Base-by-base conservation (phyloP, 805 yeast genomes). In the Saccharomycopsis fermentans region DNA sequence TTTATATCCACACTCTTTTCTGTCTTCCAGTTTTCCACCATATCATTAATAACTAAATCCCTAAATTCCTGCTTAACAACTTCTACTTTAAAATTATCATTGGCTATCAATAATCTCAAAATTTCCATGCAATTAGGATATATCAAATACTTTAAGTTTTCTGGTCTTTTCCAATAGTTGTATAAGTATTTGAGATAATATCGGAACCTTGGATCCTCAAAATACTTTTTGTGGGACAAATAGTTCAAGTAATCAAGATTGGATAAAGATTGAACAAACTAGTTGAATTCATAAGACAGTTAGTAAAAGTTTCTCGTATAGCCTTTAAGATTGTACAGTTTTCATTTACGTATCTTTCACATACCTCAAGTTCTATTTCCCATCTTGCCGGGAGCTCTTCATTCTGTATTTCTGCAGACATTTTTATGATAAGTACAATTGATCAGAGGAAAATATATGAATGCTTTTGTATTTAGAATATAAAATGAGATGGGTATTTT, bases 101-200 rank as follows among this genome's bases (percentile, higher is more conserved):
- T 51, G 4, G 50, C 26, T 26, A 59, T 35, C 6, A 76, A 73
- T 57, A 87, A 70, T 16, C 87, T 79, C 58, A 87, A 72, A 55
- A 87, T 78, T 65, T 86, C 89, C 39, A 87, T 72, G 68, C 94
- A 86, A 67, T 87, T 84, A 6, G 95, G 95, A 67, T 84, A 76
- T 64, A 86, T 87, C 56, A 87, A 69, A 66, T 76, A 83, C 65
- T 78, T 78, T 37, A 88, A 77, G 65, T 83, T 83, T 62, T 82
- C 77, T 3, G 89, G 88, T 53, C 74, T 66, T 58, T 83, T 75
- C 95, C 95, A 87, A 73, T 87, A 87, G 64, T 81, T 85, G 53
- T 62, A 58, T 58, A 87, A 75, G 68, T 87, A 87, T n/a, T 80
- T 73, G 58, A 87, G 73, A 67, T 87, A 87, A 58, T 79, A 78